These are phyloP conservation scores for Pythium folliculosum DNA, from an alignment of 352 stramenopile species.

Conservation along the genomic window DNA sequence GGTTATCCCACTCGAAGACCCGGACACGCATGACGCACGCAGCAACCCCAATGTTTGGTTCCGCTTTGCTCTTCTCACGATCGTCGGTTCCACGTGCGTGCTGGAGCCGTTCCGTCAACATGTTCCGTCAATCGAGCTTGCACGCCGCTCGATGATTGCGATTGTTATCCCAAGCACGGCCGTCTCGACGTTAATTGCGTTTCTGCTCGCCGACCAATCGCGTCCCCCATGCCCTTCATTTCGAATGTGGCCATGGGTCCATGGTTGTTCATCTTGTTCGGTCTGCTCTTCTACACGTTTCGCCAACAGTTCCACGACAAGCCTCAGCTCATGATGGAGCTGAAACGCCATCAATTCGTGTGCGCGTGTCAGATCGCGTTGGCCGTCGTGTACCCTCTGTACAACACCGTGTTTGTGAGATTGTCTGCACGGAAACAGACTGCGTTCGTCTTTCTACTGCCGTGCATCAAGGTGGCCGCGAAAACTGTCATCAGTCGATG, in stretches of 20 bases:
- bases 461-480: conserved; percentile 38
- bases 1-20: conserved; percentile 5
- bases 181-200: background rate
- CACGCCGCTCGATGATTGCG: conserved; percentile 4
- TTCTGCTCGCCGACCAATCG: conserved; percentile 22
- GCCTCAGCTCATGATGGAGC: background rate
- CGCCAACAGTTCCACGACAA: conserved; percentile 5
- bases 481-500: conserved; percentile 39
- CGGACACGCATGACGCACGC: background rate
- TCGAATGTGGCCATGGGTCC: conserved; percentile 35
- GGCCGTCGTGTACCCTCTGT: conserved; percentile 23
- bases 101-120: conserved; percentile 26
- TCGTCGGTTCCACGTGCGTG: background rate
- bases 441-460: conserved; percentile 30
- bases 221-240: conserved; percentile 42
- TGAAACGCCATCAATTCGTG: conserved; percentile 6
- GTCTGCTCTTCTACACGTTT: conserved; percentile 4
- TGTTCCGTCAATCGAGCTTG: background rate
- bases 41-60: conserved; percentile 8
- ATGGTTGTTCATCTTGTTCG: conserved; percentile 30
- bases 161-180: background rate
- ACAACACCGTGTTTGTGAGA: conserved; percentile 16
- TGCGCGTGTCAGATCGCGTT: conserved; percentile 12
- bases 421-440: conserved; percentile 16
- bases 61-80: conserved; percentile 2